Evolutionary conservation across 2,329 filamentous ascomycete species (phyloP).

Genomic region (Hypoxylon sp.): DNA sequence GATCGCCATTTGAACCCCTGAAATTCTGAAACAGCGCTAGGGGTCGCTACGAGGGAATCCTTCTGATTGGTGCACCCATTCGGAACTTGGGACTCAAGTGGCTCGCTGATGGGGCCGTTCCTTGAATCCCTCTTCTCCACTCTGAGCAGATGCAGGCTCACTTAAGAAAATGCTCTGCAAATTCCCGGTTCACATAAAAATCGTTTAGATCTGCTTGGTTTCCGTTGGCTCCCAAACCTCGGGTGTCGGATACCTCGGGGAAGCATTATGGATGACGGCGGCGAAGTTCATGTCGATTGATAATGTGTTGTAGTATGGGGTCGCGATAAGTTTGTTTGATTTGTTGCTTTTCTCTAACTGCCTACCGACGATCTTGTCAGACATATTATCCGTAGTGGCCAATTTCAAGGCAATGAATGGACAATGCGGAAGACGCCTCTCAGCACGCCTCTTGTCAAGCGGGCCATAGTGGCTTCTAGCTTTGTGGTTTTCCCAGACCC

Average conservation of each 20-base stretch:
- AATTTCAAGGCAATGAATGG: conserved; percentile 9
- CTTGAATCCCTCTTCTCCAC: not conserved
- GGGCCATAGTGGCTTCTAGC: conserved; percentile 18
- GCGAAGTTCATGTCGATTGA: not conserved
- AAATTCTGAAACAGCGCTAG: conserved; percentile 43
- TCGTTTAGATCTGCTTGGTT: conserved; percentile 5
- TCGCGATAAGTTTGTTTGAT: conserved; percentile 21
- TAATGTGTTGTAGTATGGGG: conserved; percentile 9
- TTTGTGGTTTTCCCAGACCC: not conserved
- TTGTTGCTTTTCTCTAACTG: conserved; percentile 30
- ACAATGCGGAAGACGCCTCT: conserved; percentile 12
- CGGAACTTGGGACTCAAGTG: conserved; percentile 19
- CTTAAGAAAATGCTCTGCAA: conserved; percentile 34
- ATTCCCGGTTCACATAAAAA: conserved; percentile 12
- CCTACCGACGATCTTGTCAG: conserved; percentile 48
- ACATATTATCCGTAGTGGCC: conserved; percentile 24
- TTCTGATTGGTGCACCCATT: conserved; percentile 35
- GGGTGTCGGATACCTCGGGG: conserved; percentile 36
- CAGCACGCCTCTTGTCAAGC: conserved; percentile 29
- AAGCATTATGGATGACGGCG: conserved; percentile 19
- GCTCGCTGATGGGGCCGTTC: conserved; percentile 2
- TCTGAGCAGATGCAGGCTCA: conserved; percentile 12
- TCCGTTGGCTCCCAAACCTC: conserved; percentile 30
- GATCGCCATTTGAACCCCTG: conserved; percentile 45
- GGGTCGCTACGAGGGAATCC: conserved; percentile 18